Evolutionary conservation across 192 early-diverging fungal genomes (phyloP), one percentile per base, ranked within the genome.

Genomic region (Mycoemilia scoparia): DNA sequence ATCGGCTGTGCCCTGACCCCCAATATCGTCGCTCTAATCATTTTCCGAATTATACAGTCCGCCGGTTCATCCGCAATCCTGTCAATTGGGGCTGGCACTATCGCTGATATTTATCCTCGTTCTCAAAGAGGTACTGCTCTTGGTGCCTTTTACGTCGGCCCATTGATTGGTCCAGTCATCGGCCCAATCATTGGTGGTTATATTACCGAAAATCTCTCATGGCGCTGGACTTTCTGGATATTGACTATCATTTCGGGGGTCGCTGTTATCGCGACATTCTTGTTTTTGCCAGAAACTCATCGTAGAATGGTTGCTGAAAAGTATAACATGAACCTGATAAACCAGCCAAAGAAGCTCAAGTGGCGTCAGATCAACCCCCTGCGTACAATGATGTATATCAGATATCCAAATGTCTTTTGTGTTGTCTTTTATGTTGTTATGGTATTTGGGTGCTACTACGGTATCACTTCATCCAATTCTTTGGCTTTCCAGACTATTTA

Each of bases 211-310:
- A 33, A n/a, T 9, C 38, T 48, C 4, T 54, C 55, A 14, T 71
- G 69, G 69, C 61, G 60, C 13, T 68, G 62, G 62, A 43, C 69
- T 8, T 78, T 75, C 35, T 73, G 71, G 57, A 47, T 68, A 9
- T 54, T 63, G 21, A 29, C 60, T 2, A 75, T 75, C 12, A 47
- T 71, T 36, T 57, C 58, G 34, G 72, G 66, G 1, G 23, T 54
- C 9, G 42, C 73, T 34, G 32, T 57, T 15, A 29, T 70, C 11
- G 19, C 65, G 10, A 57, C 55, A 1, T 44, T 61, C n/a, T 54
- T 73, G 36, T 58, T 67, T 16, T 30, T 74, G 34, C 69, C 74
- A 10, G 76, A 78, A 43, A 78, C 76, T 0, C 54, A 60, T 12
- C 53, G 64, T 18, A 33, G 45, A 8, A 39, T 53, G 5, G 54